Evolutionary conservation across 768 basidiomycete genomes (phyloP), one percentile per base, ranked within the genome.

Genomic region (Boletus speciosus): DNA sequence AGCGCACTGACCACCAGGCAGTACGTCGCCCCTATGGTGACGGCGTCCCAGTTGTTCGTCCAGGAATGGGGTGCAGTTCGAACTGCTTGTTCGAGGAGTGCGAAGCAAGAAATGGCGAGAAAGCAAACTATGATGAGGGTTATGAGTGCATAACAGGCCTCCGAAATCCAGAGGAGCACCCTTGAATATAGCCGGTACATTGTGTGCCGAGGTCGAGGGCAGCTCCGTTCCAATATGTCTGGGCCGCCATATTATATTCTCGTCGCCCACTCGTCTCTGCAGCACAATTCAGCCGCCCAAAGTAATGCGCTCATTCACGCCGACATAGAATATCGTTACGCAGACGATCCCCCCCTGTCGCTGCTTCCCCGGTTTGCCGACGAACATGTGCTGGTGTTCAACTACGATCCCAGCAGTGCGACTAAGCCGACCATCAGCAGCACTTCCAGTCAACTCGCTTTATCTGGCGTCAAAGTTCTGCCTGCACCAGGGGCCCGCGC

Each of bases 261-360:
- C 51, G 73, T 86, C 50, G 82, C 86, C 2, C 83, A 84, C 58
- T 78, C 80, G 16, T 73, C 78, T 11, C 66, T 78, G 23, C 68
- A 70, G 21, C 55, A 66, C 45, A 71, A 74, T 31, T 64, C 67
- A 47, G 47, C 76, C 21, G 66, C 76, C 3, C 71, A 73, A 11
- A 76, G 74, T 29, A 73, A 57, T 2, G 58, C 55, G 32, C 62
- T 75, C 44, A 71, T 78, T 11, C 90, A 93, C 63, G 87, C 88
- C 5, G 72, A 75, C 40, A 84, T 93, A 16, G 86, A 92, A 61
- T 92, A 92, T 66, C 86, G 89, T 61, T 93, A 89, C 64, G 79
- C 82, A 19, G 89, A 93, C 61, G 91, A 93, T 64, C 78, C 85
- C 0, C 84, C 88, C 4, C 69, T 82, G n/a, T 70, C 81, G 11